phyloP scores from a whole-genome alignment of 2,329 filamentous ascomycete species.

The Penicillium sp. region DNA sequence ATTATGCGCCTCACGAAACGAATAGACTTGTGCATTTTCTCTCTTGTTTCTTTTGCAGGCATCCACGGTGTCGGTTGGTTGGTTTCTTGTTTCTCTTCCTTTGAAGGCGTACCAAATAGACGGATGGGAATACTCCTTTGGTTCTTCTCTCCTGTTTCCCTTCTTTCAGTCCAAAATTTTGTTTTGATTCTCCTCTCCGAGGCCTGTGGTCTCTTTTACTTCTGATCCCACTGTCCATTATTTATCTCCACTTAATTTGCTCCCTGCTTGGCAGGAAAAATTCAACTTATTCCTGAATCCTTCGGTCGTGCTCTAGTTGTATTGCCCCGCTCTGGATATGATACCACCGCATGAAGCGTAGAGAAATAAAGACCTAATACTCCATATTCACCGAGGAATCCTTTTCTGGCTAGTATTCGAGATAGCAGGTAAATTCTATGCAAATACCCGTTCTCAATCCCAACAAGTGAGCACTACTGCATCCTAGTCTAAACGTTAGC shows the following conservation, averaged over 20 bases:
- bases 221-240: constrained; percentile 10
- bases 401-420: too few species aligned
- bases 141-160: constrained; percentile 1
- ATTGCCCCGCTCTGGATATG: too few species aligned
- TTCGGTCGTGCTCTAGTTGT: not conserved
- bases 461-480: constrained; percentile 6
- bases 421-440: too few species aligned
- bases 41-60: constrained; percentile 28
- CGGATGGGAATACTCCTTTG: constrained; percentile 15
- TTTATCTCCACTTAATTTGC: constrained; percentile 12
- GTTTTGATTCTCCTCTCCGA: constrained; percentile 19
- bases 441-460: too few species aligned
- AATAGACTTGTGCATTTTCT: constrained; percentile 40
- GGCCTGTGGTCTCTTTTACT: constrained; percentile 21
- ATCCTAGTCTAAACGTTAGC: constrained; percentile 14
- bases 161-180: constrained; percentile 17
- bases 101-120: constrained; percentile 23
- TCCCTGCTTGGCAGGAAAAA: constrained; percentile 11
- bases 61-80: constrained; percentile 35
- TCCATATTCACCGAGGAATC: too few species aligned
- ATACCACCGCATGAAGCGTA: too few species aligned
- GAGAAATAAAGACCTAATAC: too few species aligned
- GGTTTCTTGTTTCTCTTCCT: constrained; percentile 20
- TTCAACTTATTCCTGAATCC: constrained; percentile 7
- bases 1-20: constrained; percentile 36